Base-by-base conservation (phyloP, 495 filamentous ascomycete species). In the Neurospora tetraspora region DNA sequence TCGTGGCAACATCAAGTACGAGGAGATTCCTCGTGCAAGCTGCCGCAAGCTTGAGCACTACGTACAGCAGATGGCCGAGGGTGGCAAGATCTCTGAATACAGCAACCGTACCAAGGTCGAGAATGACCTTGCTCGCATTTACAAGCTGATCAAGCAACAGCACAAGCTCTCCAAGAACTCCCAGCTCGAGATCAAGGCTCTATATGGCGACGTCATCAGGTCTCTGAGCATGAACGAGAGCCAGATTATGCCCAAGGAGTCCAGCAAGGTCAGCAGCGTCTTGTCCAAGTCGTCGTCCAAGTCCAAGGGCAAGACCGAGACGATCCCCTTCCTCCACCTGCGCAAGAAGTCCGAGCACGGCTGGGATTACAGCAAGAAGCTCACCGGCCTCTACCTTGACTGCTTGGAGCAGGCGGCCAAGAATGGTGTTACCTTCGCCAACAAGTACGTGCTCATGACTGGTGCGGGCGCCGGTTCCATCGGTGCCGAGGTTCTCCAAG, bases 321-420 rank as follows among this genome's bases (percentile, higher is more conserved):
- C 95, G 37, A 96, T 99, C 77, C 96, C 96, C 23, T 99, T 99
- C 89, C 84, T 99, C 69, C 96, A 99, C 80, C 85, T 99, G 68
- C 97, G 97, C 88, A 91, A 94, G 79, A 97, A 98, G 86, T 90
- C 91, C 47, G 89, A 93, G 73, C 91, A 97, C 78, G 94, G 95
- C 71, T 99, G 96, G 96, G 94, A 99, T 80, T 99, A 98, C 85
- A 97, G 92, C 88, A 98, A 98, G 87, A 97, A 95, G 84, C 87
- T 98, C 45, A 98, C 96, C 31, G 92, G 93, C 34, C 78, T 93
- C 76, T 99, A 98, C 78, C 86, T 99, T 14, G 93, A 98, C 76
- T 93, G 94, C 69, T 82, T 99, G 61, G 93, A 97, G 83, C 86
- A 93, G 70, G 93, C 94, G 74, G 96, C 96, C 76, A 91, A 89